Conservation (phyloP, 768 basidiomycete species). For the Postia placenta region DNA sequence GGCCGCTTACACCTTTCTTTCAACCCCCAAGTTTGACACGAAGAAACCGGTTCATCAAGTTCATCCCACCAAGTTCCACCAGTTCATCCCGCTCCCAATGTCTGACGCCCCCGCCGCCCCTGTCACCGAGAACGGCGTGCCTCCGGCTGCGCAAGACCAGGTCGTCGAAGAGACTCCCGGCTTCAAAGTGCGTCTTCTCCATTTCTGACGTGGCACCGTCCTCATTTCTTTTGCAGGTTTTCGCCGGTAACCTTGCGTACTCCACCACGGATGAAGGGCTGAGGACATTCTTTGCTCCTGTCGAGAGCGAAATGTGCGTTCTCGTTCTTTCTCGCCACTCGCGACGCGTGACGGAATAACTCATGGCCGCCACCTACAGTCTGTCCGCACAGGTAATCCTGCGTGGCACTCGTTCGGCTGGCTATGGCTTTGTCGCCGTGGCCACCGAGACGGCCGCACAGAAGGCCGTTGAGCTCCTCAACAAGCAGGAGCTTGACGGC, state of each 20-base stretch:
- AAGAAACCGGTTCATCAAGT: slow-evolving; percentile 83
- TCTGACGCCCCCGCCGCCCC: slow-evolving; percentile 88
- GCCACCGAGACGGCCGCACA: slow-evolving; percentile 75
- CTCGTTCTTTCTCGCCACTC: background rate
- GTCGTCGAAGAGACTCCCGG: slow-evolving; percentile 64
- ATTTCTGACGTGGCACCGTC: slow-evolving; percentile 23
- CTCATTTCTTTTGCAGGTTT: slow-evolving; percentile 51
- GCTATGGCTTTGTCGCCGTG: slow-evolving; percentile 91
- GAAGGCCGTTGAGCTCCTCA: slow-evolving; percentile 78
- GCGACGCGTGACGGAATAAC: background rate
- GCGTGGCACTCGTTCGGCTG: slow-evolving; percentile 80
- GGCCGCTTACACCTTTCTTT: slow-evolving; percentile 39
- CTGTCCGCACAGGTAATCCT: slow-evolving; percentile 81
- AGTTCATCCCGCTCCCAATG: slow-evolving; percentile 63
- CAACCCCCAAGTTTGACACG: slow-evolving; percentile 80
- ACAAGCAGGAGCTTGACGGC: slow-evolving; percentile 86
- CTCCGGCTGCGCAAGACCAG: slow-evolving; percentile 68
- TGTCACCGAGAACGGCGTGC: slow-evolving; percentile 79
- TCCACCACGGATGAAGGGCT: slow-evolving; percentile 92
- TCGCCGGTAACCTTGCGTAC: slow-evolving; percentile 94
- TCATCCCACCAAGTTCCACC: slow-evolving; percentile 48
- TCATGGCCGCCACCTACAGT: slow-evolving; percentile 40
- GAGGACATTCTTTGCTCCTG: slow-evolving; percentile 88
- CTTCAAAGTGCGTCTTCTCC: slow-evolving; percentile 57
- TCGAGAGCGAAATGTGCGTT: slow-evolving; percentile 82